phyloP scores from a whole-genome alignment of 2,329 filamentous ascomycete genomes.

The Claviceps cyperi region DNA sequence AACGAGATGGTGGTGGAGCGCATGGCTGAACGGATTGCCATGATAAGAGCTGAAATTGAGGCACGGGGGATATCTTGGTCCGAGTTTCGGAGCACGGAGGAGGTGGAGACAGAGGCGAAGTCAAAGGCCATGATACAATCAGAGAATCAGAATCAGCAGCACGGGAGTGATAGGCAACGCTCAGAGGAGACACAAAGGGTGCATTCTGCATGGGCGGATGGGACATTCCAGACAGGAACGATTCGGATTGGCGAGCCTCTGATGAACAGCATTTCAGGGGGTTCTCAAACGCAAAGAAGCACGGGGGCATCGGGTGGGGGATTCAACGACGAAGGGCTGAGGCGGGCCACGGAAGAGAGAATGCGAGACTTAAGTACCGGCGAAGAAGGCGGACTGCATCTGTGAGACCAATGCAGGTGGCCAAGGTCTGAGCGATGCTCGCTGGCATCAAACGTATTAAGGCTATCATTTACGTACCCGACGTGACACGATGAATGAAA shows the following conservation, averaged over 20 bases:
- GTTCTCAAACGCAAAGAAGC: slow-evolving; percentile 7
- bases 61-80: slow-evolving; percentile 39
- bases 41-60: slow-evolving; percentile 53
- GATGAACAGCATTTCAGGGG: slow-evolving; percentile 22
- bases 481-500: no score
- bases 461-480: not conserved
- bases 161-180: not conserved
- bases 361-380: slow-evolving; percentile 30
- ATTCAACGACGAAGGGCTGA: slow-evolving; percentile 44
- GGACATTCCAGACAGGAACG: slow-evolving; percentile 47
- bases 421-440: not conserved
- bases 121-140: slow-evolving; percentile 3
- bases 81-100: slow-evolving; percentile 37
- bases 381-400: slow-evolving; percentile 45
- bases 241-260: slow-evolving; percentile 35
- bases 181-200: slow-evolving; percentile 1
- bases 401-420: slow-evolving; percentile 22
- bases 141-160: slow-evolving; percentile 4
- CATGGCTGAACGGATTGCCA: slow-evolving; percentile 49
- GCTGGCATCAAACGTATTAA: not conserved
- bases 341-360: slow-evolving; percentile 38
- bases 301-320: slow-evolving; percentile 24
- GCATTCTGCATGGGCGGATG: slow-evolving; percentile 44
- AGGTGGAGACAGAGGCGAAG: slow-evolving; percentile 21
- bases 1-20: slow-evolving; percentile 54